These are phyloP conservation scores for Scheffersomyces amazonensis DNA, from an alignment of 805 yeast species.

Conservation along the genomic window DNA sequence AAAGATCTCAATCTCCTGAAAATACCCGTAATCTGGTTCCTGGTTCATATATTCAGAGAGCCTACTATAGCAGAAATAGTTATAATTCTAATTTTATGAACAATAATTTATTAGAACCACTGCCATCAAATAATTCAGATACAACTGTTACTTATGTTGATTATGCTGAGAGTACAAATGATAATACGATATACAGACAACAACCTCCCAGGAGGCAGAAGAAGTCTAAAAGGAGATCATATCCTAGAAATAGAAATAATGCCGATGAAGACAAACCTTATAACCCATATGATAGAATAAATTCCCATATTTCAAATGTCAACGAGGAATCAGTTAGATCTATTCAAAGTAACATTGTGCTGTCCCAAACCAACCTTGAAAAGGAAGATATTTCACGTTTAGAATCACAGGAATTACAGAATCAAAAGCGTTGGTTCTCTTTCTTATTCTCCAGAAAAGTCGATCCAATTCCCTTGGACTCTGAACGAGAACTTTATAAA, in stretches of 20 bases:
- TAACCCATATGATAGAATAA: not conserved
- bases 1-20: not conserved
- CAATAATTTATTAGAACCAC: constrained; percentile 3
- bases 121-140: constrained; percentile 10
- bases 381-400: not conserved
- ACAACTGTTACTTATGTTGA: constrained; percentile 15
- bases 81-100: not conserved
- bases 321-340: not conserved
- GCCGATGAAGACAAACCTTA: not conserved
- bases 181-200: not conserved
- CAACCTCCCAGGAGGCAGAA: not conserved
- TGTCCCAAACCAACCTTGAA: not conserved
- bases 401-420: constrained; percentile 29
- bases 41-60: constrained; percentile 7
- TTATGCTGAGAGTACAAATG: not conserved
- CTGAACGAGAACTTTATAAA: constrained; percentile 52
- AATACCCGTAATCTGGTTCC: constrained; percentile 1
- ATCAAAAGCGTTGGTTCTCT: constrained; percentile 51
- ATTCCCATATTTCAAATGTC: not conserved
- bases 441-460: constrained; percentile 47
- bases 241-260: not conserved
- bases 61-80: not conserved
- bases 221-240: not conserved
- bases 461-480: constrained; percentile 49
- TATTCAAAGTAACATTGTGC: not conserved